Evolutionary conservation across 2,329 filamentous ascomycete genomes (phyloP), one percentile per base, ranked within the genome.

Genomic region (Colletotrichum australisinense): DNA sequence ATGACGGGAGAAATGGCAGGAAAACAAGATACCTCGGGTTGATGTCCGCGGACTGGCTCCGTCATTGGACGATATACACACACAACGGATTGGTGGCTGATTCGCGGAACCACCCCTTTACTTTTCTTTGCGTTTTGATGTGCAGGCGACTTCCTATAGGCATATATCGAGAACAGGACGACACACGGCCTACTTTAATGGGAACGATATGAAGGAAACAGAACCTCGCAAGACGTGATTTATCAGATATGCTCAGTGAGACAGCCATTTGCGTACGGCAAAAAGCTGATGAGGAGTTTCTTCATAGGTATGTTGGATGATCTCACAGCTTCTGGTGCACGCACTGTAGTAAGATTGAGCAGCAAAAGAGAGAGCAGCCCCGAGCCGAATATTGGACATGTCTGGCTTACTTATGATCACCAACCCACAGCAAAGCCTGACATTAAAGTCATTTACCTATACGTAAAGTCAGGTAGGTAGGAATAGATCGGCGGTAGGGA

Each of bases 11-110:
- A 67, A 49, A 26, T 22, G 35, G 64, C 49, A 62, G 62, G 60
- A 71, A 71, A 71, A 58, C 38, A 63, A 73, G 71, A 71, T 73
- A 71, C 67, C 71, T 71, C 30, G 62, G 67, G 60, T 71, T 71
- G 55, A 73, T 52, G 56, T 62, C 67, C 67, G 49, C 71, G 62
- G 71, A 42, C 71, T 57, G 62, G 71, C 62, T 71, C 67, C 67
- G 67, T 66, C 67, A 70, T 66, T 66, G 67, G 62, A 70, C n/a
- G 56, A 46, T 30, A 49, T 8, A 49, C 16, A 63, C 26, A 55
- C 49, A 55, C 62, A 26, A 38, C 30, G 26, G 32, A 38, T 24
- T 55, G 42, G 60, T 30, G 42, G 53, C 62, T 32, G 58, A 53
- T 55, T 70, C 12, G 66, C 60, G 66, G 67, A 67, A 38, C 58